Base-by-base conservation (phyloP, 257 asterid species). In the Gardenia jasminoides region DNA sequence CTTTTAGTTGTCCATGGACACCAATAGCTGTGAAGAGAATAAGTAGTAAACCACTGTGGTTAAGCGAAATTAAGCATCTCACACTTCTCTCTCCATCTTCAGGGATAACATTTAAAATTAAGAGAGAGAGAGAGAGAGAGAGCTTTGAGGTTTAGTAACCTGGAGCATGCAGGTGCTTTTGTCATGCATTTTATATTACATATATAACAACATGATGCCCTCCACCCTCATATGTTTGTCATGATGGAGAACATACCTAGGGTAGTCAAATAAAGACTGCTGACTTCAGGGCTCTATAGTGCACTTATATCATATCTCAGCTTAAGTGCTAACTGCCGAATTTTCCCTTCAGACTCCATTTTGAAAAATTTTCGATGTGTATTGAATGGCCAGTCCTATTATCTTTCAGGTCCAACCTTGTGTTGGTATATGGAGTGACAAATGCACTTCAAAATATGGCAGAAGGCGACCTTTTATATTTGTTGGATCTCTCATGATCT, bases 341-440 rank as follows among this genome's bases (percentile, higher is more conserved):
- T 22, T 62, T 70, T 74, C 33, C 62, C 31, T 72, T 77, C 47
- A 1, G 70, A 52, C 54, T 69, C 33, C 58, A 30, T 58, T 56
- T 59, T 28, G 56, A 46, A 47, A 10, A 44, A 33, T 73, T 65
- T 66, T 26, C 17, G 19, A 3, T 76, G 12, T 39, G 52, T 33
- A 48, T 76, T 69, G 61, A 70, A 64, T 85, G 46, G 41, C 68
- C 50, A 58, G 75, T 70, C 67, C 79, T 20, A 28, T 36, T 78
- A 78, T 64, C 75, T 86, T 85, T 77, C 91, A 96, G 99, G 98
- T 93, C 76, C 99, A 96, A 93, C 99, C 99, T 77, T 96, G 98
- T 85, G 99, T 96, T 83, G 99, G 99, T 43, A 92, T 92, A 85
- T 96, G 97, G 99, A 96, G 97, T 85, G 97, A 93, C 85, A 91